Evolutionary conservation across 148 eudicot genomes (phyloP).

Genomic region (Limonium bicolor): DNA sequence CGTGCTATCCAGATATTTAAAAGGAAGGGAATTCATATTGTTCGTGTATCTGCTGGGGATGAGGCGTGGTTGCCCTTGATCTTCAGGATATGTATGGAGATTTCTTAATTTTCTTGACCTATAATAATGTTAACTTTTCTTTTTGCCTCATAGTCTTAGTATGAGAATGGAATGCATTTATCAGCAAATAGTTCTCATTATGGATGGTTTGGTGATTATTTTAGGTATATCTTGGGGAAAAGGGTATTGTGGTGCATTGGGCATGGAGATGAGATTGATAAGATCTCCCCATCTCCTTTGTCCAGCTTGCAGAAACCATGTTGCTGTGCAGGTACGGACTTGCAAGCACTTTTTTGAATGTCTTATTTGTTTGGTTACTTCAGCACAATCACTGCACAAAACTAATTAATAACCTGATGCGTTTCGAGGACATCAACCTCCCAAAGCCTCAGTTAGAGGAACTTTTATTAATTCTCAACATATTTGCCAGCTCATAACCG

Average conservation of each 20-base stretch:
- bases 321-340: constrained; percentile 95
- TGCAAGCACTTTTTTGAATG: not conserved
- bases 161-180: no score
- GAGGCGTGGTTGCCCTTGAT: constrained; percentile 94
- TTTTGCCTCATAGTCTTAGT: no score
- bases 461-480: no score
- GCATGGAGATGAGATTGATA: constrained; percentile 94
- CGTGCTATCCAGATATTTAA: constrained; percentile 51
- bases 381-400: no score
- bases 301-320: constrained; percentile 35
- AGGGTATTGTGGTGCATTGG: constrained; percentile 95
- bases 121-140: no score
- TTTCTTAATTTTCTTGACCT: no score
- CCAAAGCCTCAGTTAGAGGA: no score
- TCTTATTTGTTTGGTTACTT: not conserved
- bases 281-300: constrained; percentile 60
- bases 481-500: no score
- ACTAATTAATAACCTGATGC: no score
- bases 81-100: constrained; percentile 79
- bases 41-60: constrained; percentile 92
- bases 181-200: no score
- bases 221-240: constrained; percentile 99
- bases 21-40: constrained; percentile 62
- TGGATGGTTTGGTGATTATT: not conserved
- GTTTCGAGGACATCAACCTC: no score